Conservation (phyloP, 495 filamentous ascomycete genomes). For the Podospora comata region DNA sequence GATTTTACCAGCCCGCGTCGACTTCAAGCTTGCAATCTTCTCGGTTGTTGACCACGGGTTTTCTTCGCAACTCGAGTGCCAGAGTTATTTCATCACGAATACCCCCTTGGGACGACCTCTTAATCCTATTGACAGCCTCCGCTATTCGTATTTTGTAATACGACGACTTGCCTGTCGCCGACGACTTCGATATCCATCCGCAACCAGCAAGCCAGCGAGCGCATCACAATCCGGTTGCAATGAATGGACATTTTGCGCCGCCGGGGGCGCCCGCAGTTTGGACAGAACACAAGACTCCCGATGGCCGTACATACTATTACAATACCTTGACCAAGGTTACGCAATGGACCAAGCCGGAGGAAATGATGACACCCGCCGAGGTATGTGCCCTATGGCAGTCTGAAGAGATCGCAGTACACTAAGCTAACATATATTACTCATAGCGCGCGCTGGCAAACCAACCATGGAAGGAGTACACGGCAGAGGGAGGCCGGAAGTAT, state of each 20-base stretch:
- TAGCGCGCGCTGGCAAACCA: conserved; percentile 78
- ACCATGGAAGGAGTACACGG: conserved; percentile 90
- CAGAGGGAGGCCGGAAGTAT: conserved; percentile 83
- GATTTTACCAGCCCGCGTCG: conserved; percentile 15
- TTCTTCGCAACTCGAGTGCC: not conserved
- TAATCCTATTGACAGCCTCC: not conserved
- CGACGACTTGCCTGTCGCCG: not conserved
- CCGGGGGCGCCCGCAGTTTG: conserved; percentile 55
- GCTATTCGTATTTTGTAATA: not conserved
- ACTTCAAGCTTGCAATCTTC: not conserved
- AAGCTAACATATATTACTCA: not conserved
- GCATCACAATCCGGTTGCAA: conserved; percentile 32
- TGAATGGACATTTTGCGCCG: conserved; percentile 58
- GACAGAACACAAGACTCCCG: conserved; percentile 79
- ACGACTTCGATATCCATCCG: not conserved
- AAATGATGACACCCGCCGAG: conserved; percentile 83
- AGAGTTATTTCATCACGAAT: not conserved
- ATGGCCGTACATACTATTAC: conserved; percentile 92
- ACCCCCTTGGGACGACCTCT: not conserved
- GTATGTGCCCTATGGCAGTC: conserved; percentile 45
- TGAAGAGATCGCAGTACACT: not conserved
- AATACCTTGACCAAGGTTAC: conserved; percentile 82
- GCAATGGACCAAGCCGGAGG: conserved; percentile 90
- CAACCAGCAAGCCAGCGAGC: not conserved
- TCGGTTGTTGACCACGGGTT: not conserved